Percentiles rank a stretch among this genome's conserved stretches.
Evolutionary conservation across 495 filamentous ascomycete species (phyloP).

Genomic region (Delitschia confertaspora): DNA sequence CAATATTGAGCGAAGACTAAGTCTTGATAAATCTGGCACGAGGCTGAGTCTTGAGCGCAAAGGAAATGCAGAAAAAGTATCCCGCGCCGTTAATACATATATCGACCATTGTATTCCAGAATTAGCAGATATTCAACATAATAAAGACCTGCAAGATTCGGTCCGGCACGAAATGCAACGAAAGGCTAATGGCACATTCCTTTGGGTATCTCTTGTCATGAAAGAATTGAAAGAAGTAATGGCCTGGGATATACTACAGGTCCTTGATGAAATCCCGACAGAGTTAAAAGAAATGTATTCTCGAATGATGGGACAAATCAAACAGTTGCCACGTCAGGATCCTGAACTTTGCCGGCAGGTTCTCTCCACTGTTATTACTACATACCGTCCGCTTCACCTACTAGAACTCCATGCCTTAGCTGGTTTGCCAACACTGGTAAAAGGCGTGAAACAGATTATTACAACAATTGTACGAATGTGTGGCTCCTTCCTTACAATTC

Average conservation of each 20-base stretch:
- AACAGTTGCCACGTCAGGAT: conserved; percentile 19
- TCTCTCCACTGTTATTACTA: neutral
- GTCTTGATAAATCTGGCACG: conserved; percentile 4
- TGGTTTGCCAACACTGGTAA: neutral
- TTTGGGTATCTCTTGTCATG: conserved; percentile 1
- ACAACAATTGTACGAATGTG: conserved; percentile 7
- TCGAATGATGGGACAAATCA: conserved; percentile 31
- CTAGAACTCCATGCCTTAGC: neutral
- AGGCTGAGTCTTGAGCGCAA: conserved; percentile 34
- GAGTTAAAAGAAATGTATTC: conserved; percentile 30
- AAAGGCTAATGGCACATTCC: conserved; percentile 5
- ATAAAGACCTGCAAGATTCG: neutral
- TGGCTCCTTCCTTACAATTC: conserved; percentile 9
- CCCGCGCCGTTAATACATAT: conserved; percentile 14
- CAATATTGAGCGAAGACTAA: conserved; percentile 32
- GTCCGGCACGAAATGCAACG: neutral
- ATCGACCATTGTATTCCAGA: conserved; percentile 31
- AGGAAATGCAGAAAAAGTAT: conserved; percentile 27
- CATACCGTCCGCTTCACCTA: neutral
- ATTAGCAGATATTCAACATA: neutral
- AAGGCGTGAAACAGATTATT: neutral
- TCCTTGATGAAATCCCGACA: conserved; percentile 22
- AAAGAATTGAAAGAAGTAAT: conserved; percentile 1
- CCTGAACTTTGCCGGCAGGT: conserved; percentile 15
- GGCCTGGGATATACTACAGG: neutral